Conservation (phyloP, 345 rosid genomes). For the Triadica sebifera region DNA sequence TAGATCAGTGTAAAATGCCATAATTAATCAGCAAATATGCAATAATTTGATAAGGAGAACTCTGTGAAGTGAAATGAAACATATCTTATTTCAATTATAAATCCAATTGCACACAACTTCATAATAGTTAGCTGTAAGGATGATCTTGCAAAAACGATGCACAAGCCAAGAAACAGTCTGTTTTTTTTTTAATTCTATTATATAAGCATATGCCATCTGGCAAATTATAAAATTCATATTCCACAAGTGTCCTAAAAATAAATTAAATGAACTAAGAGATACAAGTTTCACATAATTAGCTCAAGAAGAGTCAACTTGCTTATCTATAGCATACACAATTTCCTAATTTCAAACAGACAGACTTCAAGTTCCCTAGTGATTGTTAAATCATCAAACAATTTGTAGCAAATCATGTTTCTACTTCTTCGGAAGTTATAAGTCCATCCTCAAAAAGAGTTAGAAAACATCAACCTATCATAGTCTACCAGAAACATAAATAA, state of each 20-base stretch:
- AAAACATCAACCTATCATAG: background rate
- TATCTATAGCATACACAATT: background rate
- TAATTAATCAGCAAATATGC: background rate
- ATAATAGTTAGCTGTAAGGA: background rate
- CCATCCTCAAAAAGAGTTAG: background rate
- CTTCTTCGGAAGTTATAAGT: background rate
- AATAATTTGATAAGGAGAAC: background rate
- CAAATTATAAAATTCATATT: background rate
- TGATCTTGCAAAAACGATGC: background rate
- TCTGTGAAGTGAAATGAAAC: background rate
- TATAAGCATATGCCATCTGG: constrained; percentile 4
- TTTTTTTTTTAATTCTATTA: background rate
- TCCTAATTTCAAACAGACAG: background rate
- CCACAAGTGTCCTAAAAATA: background rate
- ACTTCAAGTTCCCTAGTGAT: background rate
- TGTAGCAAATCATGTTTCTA: background rate
- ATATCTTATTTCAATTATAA: background rate
- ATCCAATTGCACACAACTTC: background rate
- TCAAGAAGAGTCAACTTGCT: background rate
- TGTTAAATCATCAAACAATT: background rate
- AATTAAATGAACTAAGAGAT: background rate
- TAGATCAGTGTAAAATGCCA: background rate
- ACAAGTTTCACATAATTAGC: background rate
- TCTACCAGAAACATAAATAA: background rate
- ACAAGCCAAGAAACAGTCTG: background rate